phyloP scores from a whole-genome alignment of 2,329 filamentous ascomycete species.

The Fusarium fracticaudum region DNA sequence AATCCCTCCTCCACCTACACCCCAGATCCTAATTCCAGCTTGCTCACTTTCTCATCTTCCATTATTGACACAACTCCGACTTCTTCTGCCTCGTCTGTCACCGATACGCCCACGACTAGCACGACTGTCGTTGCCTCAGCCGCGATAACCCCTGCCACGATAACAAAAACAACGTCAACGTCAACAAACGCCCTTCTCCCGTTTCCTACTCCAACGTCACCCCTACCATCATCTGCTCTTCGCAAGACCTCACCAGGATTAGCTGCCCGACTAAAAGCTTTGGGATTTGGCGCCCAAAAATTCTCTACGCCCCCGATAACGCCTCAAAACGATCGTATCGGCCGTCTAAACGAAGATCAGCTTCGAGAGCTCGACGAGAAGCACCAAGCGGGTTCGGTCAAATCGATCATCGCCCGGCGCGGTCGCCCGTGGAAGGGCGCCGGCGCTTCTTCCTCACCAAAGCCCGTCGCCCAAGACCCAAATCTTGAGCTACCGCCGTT shows the following conservation, averaged over 20 bases:
- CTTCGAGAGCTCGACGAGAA: conserved; percentile 75
- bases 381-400: conserved; percentile 65
- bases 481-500: conserved; percentile 38
- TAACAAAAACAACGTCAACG: conserved; percentile 39
- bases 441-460: conserved; percentile 51
- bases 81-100: conserved; percentile 28
- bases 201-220: conserved; percentile 36
- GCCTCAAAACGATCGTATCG: conserved; percentile 60
- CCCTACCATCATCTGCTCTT: conserved; percentile 43
- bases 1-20: conserved; percentile 38
- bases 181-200: conserved; percentile 38
- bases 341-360: conserved; percentile 76
- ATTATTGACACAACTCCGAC: conserved; percentile 34
- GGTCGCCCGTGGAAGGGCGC: conserved; percentile 78
- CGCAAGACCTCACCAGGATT: conserved; percentile 72
- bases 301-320: conserved; percentile 45
- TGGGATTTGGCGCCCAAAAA: conserved; percentile 65
- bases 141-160: conserved; percentile 29
- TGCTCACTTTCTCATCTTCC: conserved; percentile 33
- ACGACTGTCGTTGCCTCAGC: conserved; percentile 34
- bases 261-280: conserved; percentile 71
- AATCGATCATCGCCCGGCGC: conserved; percentile 67
- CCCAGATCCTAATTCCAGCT: conserved; percentile 41
- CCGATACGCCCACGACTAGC: conserved; percentile 17
- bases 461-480: conserved; percentile 39